A percentile compares a stretch with the other conserved stretches of the same genome.
These are phyloP conservation scores for Martensiomyces pterosporus DNA, from an alignment of 192 early-diverging fungal species.

Conservation along the genomic window DNA sequence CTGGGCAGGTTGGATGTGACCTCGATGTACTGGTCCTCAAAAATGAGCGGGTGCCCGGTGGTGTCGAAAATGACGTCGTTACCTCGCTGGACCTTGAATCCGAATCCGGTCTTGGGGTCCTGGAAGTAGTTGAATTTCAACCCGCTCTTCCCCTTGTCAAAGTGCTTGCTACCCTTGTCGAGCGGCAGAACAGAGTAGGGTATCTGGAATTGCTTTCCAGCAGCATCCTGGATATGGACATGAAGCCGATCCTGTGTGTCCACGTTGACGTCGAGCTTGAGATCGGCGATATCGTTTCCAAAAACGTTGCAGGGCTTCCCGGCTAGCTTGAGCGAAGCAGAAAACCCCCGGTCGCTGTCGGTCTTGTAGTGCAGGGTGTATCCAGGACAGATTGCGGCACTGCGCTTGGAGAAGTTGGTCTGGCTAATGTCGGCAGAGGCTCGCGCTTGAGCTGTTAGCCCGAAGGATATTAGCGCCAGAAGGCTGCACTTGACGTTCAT, in stretches of 20 bases:
- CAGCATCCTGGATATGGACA: constrained; percentile 48
- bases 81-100: constrained; percentile 28
- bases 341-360: constrained; percentile 8
- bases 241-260: constrained; percentile 55
- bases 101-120: constrained; percentile 16
- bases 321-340: constrained; percentile 12
- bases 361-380: constrained; percentile 4
- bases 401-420: not conserved
- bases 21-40: constrained; percentile 65
- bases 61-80: constrained; percentile 32
- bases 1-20: constrained; percentile 53
- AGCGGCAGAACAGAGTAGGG: constrained; percentile 24
- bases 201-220: constrained; percentile 46
- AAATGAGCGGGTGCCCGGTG: constrained; percentile 49
- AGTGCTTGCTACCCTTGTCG: constrained; percentile 7
- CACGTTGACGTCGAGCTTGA: constrained; percentile 49
- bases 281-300: constrained; percentile 46
- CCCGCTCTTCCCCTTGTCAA: constrained; percentile 4
- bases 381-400: constrained; percentile 12
- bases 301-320: constrained; percentile 31
- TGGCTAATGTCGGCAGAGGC: not conserved
- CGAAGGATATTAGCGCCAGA: constrained; percentile 1
- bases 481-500: constrained; percentile 4
- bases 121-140: constrained; percentile 17
- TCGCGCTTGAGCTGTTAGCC: not conserved